Evolutionary conservation across 192 early-diverging fungal species (phyloP).

Genomic region (Dispira simplex): DNA sequence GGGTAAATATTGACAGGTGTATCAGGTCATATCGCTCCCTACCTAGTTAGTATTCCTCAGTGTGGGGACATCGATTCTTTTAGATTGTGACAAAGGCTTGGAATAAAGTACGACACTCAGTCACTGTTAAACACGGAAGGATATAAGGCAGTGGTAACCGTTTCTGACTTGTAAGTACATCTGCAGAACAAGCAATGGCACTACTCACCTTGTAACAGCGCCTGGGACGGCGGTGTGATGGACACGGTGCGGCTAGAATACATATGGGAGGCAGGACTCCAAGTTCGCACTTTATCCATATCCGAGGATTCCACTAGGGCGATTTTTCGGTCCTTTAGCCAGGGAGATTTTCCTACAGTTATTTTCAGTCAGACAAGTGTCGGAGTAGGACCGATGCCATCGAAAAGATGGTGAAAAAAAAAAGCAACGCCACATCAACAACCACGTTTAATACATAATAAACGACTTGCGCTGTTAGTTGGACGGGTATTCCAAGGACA

Average conservation of each 20-base stretch:
- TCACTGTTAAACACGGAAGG: too few relatives aligned
- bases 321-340: constrained; percentile 28
- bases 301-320: constrained; percentile 75
- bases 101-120: too few relatives aligned
- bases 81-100: too few relatives aligned
- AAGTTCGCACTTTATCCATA: constrained; percentile 32
- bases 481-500: neutral
- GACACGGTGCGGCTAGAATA: constrained; percentile 77
- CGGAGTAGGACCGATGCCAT: neutral
- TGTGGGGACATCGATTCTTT: too few relatives aligned
- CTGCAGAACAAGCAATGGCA: too few relatives aligned
- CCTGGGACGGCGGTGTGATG: constrained; percentile 47
- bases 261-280: constrained; percentile 29
- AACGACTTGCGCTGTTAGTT: neutral
- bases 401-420: neutral
- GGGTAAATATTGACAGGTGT: too few relatives aligned
- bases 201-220: constrained; percentile 14
- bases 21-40: too few relatives aligned
- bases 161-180: too few relatives aligned
- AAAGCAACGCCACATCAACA: neutral
- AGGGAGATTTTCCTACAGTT: constrained; percentile 10
- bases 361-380: neutral
- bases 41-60: too few relatives aligned
- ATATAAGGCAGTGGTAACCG: too few relatives aligned
- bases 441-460: neutral